phyloP scores from a whole-genome alignment of 768 basidiomycete species.

The Mycena amicta region DNA sequence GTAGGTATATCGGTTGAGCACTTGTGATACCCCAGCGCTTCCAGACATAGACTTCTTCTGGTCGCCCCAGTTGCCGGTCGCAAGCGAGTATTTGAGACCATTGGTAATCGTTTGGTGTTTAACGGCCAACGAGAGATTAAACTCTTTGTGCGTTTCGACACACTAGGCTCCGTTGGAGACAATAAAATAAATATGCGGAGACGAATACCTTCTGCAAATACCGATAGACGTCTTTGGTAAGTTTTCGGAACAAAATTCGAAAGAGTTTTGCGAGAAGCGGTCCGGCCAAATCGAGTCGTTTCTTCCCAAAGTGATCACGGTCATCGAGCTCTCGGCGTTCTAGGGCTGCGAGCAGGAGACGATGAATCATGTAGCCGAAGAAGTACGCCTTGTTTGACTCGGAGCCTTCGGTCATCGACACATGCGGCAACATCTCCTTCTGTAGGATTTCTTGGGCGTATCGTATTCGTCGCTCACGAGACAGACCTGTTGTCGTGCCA shows the following conservation, averaged over 20 bases:
- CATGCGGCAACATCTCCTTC: constrained; percentile 98
- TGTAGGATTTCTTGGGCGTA: constrained; percentile 98
- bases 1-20: constrained; percentile 97
- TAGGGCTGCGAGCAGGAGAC: constrained; percentile 88
- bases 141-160: constrained; percentile 94
- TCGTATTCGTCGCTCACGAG: constrained; percentile 88
- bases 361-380: constrained; percentile 99
- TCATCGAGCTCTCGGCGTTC: constrained; percentile 96
- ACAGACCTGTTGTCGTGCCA: constrained; percentile 92
- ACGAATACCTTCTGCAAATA: constrained; percentile 88
- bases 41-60: constrained; percentile 98
- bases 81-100: constrained; percentile 95
- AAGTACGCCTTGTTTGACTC: constrained; percentile 99
- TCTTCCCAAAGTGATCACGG: constrained; percentile 99
- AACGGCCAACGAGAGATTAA: constrained; percentile 88
- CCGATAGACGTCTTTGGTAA: constrained; percentile 96
- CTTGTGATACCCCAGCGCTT: constrained; percentile 98
- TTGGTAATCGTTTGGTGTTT: constrained; percentile 98
- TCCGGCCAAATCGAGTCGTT: constrained; percentile 93
- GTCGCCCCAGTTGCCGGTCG: constrained; percentile 99
- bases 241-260: constrained; percentile 94
- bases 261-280: constrained; percentile 96
- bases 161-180: constrained; percentile 57
- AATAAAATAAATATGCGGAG: neutral
- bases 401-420: constrained; percentile 93